Evolutionary conservation across 129 eudicot genomes (phyloP), one percentile per base, ranked within the genome.

Genomic region (Flaveria robusta): DNA sequence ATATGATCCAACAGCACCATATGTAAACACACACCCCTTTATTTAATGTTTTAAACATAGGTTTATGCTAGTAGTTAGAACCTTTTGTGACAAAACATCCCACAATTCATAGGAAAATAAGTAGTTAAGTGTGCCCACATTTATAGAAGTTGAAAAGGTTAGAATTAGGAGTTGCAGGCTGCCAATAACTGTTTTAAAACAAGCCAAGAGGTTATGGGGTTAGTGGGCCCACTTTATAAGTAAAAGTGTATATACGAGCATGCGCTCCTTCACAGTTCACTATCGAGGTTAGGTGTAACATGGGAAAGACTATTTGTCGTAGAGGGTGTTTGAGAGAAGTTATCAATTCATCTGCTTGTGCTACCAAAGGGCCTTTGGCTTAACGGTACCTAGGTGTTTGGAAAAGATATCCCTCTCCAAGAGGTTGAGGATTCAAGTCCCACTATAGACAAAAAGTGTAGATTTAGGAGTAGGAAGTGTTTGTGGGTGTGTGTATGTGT

Each of bases 341-440:
- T 94, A 97, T 80, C 97, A 94, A 80, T 93, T 88, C 97, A 91
- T 94, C 77, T 94, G 97, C 78, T 94, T 94, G 87, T 87, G 89
- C 11, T 42, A 10, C 46, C 4, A 31, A 31, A 31, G 39, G 39
- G 39, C 39, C 39, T 34, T 34, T 34, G 39, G 39, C 1, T 5
- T 5, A 34, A 7, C 39, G 7, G 39, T 5, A 34, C 7, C 7
- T 7, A 1, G 39, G 7, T 34, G 39, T 34, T 34, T 5, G 39
- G 39, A 34, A 34, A 34, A 34, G 7, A 34, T 34, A 7, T 34
- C 39, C 39, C 39, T 34, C 39, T 7, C 7, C 39, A 34, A 1
- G 39, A 34, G 39, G 39, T 34, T 34, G 39, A 34, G 39, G 39
- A 34, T 7, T 34, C 0, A 34, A 34, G 39, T 34, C 39, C 7